Percentiles rank a stretch among this genome's conserved stretches.
phyloP scores from a whole-genome alignment of 495 filamentous ascomycete genomes.

The Aspergillus heteromorphus region DNA sequence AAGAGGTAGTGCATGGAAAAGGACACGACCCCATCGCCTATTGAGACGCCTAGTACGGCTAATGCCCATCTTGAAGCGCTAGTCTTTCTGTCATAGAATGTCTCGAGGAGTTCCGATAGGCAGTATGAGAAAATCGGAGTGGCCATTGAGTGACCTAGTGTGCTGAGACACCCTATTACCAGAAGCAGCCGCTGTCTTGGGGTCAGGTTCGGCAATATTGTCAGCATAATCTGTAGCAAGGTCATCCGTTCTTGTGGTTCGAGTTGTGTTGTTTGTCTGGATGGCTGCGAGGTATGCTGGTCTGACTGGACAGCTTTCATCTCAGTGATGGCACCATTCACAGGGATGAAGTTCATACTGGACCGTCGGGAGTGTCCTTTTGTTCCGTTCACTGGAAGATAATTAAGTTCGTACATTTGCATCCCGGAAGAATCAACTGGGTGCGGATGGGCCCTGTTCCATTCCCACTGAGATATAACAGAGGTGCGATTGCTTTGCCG shows the following conservation, averaged over 20 bases:
- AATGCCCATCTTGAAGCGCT: slow-evolving; percentile 59
- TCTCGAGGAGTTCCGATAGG: slow-evolving; percentile 66
- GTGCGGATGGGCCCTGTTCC: not conserved
- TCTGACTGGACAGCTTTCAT: not conserved
- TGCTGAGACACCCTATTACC: slow-evolving; percentile 53
- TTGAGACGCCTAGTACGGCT: slow-evolving; percentile 61
- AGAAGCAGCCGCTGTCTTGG: slow-evolving; percentile 48
- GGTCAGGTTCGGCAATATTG: slow-evolving; percentile 65
- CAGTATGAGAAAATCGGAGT: slow-evolving; percentile 76
- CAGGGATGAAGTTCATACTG: not conserved
- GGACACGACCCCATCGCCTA: slow-evolving; percentile 56
- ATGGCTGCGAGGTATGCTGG: not conserved
- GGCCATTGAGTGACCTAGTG: slow-evolving; percentile 59
- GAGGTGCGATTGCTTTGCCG: not conserved
- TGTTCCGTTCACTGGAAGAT: not conserved
- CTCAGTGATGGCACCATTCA: not conserved
- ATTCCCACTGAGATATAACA: not conserved
- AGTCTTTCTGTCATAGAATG: slow-evolving; percentile 53
- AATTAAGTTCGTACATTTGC: not conserved
- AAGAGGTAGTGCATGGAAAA: slow-evolving; percentile 66
- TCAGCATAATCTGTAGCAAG: slow-evolving; percentile 58
- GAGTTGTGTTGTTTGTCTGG: not conserved
- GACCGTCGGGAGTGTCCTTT: not conserved
- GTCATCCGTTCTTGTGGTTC: slow-evolving; percentile 9
- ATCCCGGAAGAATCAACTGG: not conserved